phyloP scores from a whole-genome alignment of 2,329 filamentous ascomycete genomes.

The Onygenales sp. region DNA sequence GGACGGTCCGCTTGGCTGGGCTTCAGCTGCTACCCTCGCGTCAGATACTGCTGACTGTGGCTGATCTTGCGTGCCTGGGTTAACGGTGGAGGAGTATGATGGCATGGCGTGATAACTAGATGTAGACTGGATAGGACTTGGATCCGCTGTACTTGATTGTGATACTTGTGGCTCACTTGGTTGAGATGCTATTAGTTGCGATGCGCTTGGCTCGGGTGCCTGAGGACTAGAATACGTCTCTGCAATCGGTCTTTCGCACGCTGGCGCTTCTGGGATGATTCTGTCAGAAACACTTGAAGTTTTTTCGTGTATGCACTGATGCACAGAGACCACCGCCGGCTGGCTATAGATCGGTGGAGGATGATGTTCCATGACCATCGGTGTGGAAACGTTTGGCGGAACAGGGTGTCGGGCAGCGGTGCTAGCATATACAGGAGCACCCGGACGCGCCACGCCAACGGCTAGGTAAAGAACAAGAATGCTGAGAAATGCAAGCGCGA shows the following conservation, averaged over 20 bases:
- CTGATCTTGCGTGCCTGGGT: no score
- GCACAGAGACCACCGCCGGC: not conserved
- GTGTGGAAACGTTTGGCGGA: not conserved
- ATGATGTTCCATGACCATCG: not conserved
- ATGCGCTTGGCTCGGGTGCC: no score
- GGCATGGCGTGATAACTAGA: no score
- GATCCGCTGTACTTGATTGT: no score
- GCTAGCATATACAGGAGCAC: not conserved
- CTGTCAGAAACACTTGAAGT: not conserved
- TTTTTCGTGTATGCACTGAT: not conserved
- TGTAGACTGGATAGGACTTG: no score
- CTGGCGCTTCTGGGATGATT: not conserved
- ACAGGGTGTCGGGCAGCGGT: not conserved
- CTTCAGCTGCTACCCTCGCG: no score
- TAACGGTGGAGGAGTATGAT: no score
- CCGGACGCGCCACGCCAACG: conserved; percentile 6
- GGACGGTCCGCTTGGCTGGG: no score
- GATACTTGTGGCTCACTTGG: no score
- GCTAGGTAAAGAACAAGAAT: conserved; percentile 35
- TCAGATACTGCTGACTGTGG: no score
- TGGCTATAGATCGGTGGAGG: not conserved
- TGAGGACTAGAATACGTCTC: no score
- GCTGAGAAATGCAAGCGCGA: conserved; percentile 39
- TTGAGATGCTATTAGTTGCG: no score
- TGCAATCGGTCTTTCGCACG: not conserved